These are phyloP conservation scores for Hypoxylon fragiforme DNA, from an alignment of 495 filamentous ascomycete genomes.

Conservation along the genomic window DNA sequence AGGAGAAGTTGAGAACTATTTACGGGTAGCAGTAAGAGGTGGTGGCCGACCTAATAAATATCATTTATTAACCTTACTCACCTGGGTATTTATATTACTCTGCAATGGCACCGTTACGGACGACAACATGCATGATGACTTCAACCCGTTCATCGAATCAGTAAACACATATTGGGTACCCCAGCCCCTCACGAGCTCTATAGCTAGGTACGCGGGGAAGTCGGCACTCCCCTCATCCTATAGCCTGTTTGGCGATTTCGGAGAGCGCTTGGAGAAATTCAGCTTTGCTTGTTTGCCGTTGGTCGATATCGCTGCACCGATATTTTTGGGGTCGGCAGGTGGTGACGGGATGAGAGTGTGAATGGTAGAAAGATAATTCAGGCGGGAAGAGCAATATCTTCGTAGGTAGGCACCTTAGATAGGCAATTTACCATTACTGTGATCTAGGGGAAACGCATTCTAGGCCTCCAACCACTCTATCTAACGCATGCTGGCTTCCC, in stretches of 20 bases:
- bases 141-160: constrained; percentile 12
- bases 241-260: constrained; percentile 23
- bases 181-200: constrained; percentile 2
- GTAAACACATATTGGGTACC: background rate
- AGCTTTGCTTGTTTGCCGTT: background rate
- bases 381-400: background rate
- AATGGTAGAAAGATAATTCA: background rate
- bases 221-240: constrained; percentile 18
- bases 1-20: too few relatives aligned
- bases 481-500: background rate
- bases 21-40: too few relatives aligned
- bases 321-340: constrained; percentile 7
- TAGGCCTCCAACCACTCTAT: background rate
- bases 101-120: constrained; percentile 3
- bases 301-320: constrained; percentile 9
- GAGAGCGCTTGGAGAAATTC: constrained; percentile 16
- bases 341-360: background rate
- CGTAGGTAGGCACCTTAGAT: too few relatives aligned
- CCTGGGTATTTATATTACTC: constrained; percentile 3
- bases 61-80: constrained; percentile 2
- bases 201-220: constrained; percentile 24
- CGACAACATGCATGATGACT: constrained; percentile 14
- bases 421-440: too few relatives aligned
- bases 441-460: background rate
- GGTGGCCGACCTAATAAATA: background rate